Evolutionary conservation across 805 yeast species (phyloP), one percentile per base, ranked within the genome.

Genomic region (Candida ponderosae): DNA sequence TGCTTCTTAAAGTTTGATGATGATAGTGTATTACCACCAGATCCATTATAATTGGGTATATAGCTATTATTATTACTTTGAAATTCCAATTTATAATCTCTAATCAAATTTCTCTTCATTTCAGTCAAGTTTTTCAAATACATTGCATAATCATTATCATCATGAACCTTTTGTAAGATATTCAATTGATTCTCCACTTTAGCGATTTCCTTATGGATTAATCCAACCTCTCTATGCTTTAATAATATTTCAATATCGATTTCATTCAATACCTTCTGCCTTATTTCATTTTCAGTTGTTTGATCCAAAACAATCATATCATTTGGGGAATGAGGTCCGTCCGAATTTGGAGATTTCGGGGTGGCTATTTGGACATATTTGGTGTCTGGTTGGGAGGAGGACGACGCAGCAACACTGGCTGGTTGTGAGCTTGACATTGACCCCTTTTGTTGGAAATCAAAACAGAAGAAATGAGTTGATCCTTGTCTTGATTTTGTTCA

Each of bases 141-240:
- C 39, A 62, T 63, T 36, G 47, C 35, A 33, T 54, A 53, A 15
- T 53, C 44, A 11, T 53, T 48, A 38, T 63, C 66, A 23, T 54
- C 52, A 39, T 64, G 67, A 24, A 65, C 38, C 18, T 67, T 68
- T 36, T 76, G 61, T 41, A 79, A 47, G 3, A 74, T 63, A 10
- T 70, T 59, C 66, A 79, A 59, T 44, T 77, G 79, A 1, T 79
- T 66, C 49, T 76, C 79, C 26, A 78, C 73, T 44, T 74, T 74
- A 13, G 69, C 66, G 2, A 77, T 63, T 45, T 79, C 84, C 30
- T 66, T 65, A 37, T 74, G 70, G 1, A 76, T 63, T 17, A 68
- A 52, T 29, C 65, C 59, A 32, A 70, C 51, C 51, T 80, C 84
- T 40, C 71, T 66, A 54, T 78, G 81, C 38, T 75, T 78, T 35